phyloP scores from a whole-genome alignment of 179 eudicot species.

The Vitellaria paradoxa region DNA sequence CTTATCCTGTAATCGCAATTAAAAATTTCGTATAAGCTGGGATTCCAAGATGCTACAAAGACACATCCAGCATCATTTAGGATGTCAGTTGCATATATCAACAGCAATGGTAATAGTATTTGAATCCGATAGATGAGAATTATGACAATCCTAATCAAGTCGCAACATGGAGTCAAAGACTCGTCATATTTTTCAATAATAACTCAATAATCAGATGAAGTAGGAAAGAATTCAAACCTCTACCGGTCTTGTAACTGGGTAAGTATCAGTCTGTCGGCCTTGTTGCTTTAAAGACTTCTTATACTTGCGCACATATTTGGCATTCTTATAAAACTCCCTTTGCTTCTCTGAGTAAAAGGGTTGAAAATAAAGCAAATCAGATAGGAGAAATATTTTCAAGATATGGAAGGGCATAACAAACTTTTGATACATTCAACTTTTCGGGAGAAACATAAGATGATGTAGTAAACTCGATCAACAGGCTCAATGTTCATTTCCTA shows the following conservation, averaged over 20 bases:
- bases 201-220: not conserved
- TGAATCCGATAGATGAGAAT: not conserved
- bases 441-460: not conserved
- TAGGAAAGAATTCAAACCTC: slow-evolving; percentile 39
- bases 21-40: not conserved
- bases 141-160: not conserved
- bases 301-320: slow-evolving; percentile 73
- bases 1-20: slow-evolving; percentile 23
- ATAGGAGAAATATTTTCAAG: not conserved
- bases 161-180: not conserved
- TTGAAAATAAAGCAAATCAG: not conserved
- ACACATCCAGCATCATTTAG: not conserved
- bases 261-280: slow-evolving; percentile 30
- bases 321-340: slow-evolving; percentile 87
- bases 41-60: not conserved
- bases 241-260: slow-evolving; percentile 18
- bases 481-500: no score
- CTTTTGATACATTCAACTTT: not conserved
- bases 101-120: not conserved
- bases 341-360: slow-evolving; percentile 55
- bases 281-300: slow-evolving; percentile 63
- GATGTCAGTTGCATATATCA: not conserved
- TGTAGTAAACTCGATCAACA: not conserved
- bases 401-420: not conserved
- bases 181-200: not conserved